Percentiles rank a stretch among this genome's conserved stretches.
phyloP scores from a whole-genome alignment of 768 basidiomycete genomes.

The Kwoniella europaea region DNA sequence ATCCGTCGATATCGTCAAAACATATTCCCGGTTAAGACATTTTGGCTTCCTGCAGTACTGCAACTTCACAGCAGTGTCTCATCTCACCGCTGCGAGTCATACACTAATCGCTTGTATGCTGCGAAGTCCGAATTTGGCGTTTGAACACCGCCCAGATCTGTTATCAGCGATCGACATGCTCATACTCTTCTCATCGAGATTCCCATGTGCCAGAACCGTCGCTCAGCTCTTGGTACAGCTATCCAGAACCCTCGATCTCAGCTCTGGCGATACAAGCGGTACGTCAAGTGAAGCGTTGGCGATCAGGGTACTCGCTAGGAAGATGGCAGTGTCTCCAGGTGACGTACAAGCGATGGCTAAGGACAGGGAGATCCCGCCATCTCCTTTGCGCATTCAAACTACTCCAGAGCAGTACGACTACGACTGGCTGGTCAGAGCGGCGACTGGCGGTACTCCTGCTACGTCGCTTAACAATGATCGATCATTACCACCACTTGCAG shows the following conservation, averaged over 20 bases:
- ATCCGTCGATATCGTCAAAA: conserved; percentile 17
- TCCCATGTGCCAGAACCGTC: conserved; percentile 7
- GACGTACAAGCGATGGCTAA: neutral
- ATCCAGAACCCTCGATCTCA: conserved; percentile 6
- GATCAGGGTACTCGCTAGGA: conserved; percentile 11
- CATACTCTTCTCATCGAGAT: conserved; percentile 7
- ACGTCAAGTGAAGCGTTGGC: conserved; percentile 12
- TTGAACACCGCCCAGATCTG: conserved; percentile 17
- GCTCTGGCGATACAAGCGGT: neutral
- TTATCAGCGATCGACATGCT: conserved; percentile 19
- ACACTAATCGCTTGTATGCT: conserved; percentile 22
- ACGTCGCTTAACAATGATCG: neutral
- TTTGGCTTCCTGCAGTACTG: conserved; percentile 18
- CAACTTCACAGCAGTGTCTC: conserved; percentile 17
- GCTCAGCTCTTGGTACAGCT: conserved; percentile 13
- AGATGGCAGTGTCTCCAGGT: conserved; percentile 16
- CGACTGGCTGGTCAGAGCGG: conserved; percentile 17
- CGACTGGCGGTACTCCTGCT: neutral
- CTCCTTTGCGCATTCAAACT: neutral
- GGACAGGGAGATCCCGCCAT: neutral
- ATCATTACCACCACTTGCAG: neutral
- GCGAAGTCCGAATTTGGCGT: conserved; percentile 4
- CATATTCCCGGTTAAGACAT: conserved; percentile 15
- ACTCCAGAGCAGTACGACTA: conserved; percentile 16
- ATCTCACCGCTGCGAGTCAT: conserved; percentile 20